Evolutionary conservation across 1,139 yeast species (phyloP), one percentile per base, ranked within the genome.

Genomic region (Protomyces inundatus): DNA sequence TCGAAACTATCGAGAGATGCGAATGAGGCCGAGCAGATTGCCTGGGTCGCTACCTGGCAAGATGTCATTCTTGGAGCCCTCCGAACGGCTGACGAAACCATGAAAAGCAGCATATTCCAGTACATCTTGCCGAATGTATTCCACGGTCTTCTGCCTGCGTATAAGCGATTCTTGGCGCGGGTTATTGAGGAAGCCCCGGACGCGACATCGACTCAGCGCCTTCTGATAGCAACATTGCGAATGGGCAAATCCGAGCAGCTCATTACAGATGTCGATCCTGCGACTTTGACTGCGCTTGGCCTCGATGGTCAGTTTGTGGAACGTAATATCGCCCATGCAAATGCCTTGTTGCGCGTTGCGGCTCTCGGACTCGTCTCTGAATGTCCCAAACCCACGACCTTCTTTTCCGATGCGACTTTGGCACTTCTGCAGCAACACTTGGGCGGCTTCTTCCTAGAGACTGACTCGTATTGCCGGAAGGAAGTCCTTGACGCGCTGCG

Each of bases 381-480:
- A 7, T 45, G 37, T 34, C 60, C 66, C 4, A 58, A 48, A 36
- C 37, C 56, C 6, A 59, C 64, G 32, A 54, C 59, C 37, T 35
- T 46, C 3, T 50, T 52, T 32, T 14, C 42, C 14, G 23, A 12
- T 32, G 37, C 33, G 48, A 45, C 57, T 10, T 51, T 39, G 14
- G 36, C 6, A n/a, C 42, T 45, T 34, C 23, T 62, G 54, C 35
- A 53, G 58, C 16, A n/a, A 4, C 14, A 36, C n/a, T 37, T 62
- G 39, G 37, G 63, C 12, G 48, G 54, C 36, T 52, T 40, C 36
- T 54, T 62, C 42, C 32, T 50, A n/a, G 65, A 62, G 50, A 57
- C 65, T 33, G 62, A 62, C 42, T 48, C 59, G 54, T 54, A 42
- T 32, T 42, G 39, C 23, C 36, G 65, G 34, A 58, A 58, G 30